phyloP scores from a whole-genome alignment of 495 filamentous ascomycete genomes.

The Echria macrotheca region DNA sequence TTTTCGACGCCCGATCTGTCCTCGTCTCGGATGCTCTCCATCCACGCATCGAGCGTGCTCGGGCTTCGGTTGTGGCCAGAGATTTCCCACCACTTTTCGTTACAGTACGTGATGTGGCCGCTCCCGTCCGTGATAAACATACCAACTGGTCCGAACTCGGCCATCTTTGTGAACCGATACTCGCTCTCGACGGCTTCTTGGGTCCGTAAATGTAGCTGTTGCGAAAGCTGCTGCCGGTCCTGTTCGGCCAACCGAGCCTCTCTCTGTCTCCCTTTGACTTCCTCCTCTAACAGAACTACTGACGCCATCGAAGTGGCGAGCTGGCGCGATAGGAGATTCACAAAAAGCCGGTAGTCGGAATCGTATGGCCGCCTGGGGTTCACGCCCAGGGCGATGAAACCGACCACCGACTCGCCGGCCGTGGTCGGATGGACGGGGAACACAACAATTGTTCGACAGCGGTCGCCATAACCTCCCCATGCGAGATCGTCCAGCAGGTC shows the following conservation, averaged over 20 bases:
- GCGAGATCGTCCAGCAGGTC: conserved; percentile 55
- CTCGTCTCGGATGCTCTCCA: conserved; percentile 58
- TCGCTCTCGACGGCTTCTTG: conserved; percentile 65
- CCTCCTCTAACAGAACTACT: conserved; percentile 67
- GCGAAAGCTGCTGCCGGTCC: conserved; percentile 60
- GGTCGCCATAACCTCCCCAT: conserved; percentile 60
- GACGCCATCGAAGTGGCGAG: conserved; percentile 66
- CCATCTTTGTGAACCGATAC: conserved; percentile 68
- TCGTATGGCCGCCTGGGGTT: conserved; percentile 67
- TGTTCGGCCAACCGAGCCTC: conserved; percentile 60
- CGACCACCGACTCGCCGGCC: conserved; percentile 53
- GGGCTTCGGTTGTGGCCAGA: conserved; percentile 49
- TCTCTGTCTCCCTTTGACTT: conserved; percentile 60
- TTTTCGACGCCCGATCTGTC: conserved; percentile 48
- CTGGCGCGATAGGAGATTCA: conserved; percentile 63
- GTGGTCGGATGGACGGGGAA: conserved; percentile 68
- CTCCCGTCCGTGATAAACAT: conserved; percentile 63
- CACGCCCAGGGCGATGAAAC: conserved; percentile 63
- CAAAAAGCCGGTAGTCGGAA: conserved; percentile 63
- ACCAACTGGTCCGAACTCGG: conserved; percentile 65
- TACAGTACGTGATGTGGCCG: conserved; percentile 62
- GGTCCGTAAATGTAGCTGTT: conserved; percentile 60
- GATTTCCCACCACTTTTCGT: conserved; percentile 69
- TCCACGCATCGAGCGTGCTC: conserved; percentile 53
- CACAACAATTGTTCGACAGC: conserved; percentile 58